These are phyloP conservation scores for Rhododendron molle DNA, from an alignment of 148 eudicot species.

Conservation along the genomic window DNA sequence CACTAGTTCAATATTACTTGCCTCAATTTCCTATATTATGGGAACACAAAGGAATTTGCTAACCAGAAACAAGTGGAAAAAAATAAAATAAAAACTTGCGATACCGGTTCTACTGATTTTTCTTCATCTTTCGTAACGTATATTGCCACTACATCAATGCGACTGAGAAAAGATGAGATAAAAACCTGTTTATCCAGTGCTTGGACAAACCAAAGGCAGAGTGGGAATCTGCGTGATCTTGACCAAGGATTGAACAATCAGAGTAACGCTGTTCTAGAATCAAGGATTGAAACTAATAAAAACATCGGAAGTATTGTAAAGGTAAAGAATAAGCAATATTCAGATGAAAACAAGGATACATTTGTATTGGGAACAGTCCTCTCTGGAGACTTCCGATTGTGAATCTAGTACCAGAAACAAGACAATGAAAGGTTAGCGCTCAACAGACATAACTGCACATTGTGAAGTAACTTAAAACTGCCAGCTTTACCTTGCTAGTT, in stretches of 20 bases:
- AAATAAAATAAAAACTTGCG: background rate
- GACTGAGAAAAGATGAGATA: background rate
- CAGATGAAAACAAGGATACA: conserved; percentile 44
- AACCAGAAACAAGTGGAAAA: background rate
- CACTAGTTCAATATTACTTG: background rate
- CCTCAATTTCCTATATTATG: background rate
- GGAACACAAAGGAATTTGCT: background rate
- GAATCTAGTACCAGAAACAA: conserved; percentile 46
- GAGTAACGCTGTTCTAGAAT: conserved; percentile 46
- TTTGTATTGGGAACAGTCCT: conserved; percentile 35
- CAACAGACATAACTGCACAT: background rate
- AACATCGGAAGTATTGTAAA: background rate
- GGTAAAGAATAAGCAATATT: background rate
- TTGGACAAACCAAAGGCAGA: conserved; percentile 52
- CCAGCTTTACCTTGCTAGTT: conserved; percentile 67
- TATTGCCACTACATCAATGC: background rate
- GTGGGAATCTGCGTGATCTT: conserved; percentile 46
- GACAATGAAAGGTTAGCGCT: conserved; percentile 7
- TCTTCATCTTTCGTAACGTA: background rate
- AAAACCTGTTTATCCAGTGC: conserved; percentile 70
- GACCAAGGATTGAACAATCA: conserved; percentile 47
- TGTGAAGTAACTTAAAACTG: conserved; percentile 5
- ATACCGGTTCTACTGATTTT: background rate
- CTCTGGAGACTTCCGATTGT: conserved; percentile 54
- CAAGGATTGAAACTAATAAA: conserved; percentile 31